A percentile compares a stretch with the other conserved stretches of the same genome.
Evolutionary conservation across 495 filamentous ascomycete species (phyloP).

Genomic region (Penicillium paradoxum): DNA sequence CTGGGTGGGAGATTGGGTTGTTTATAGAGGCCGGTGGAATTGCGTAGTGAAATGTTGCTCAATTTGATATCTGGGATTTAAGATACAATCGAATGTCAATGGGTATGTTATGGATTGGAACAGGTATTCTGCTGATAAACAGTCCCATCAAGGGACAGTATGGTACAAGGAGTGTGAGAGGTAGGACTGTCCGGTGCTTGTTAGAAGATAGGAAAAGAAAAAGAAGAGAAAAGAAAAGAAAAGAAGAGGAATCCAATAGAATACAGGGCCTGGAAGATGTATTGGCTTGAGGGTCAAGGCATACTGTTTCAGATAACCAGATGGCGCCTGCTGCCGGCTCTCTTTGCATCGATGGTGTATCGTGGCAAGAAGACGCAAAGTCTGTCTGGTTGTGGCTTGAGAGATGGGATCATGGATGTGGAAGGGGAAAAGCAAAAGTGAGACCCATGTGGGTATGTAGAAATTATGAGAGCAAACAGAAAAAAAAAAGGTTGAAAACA

Average conservation of each 20-base stretch:
- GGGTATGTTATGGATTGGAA: neutral
- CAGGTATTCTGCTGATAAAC: neutral
- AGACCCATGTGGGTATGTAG: neutral
- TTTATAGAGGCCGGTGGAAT: too few species aligned
- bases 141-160: neutral
- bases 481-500: constrained; percentile 5
- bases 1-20: too few species aligned
- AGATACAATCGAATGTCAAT: neutral
- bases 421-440: too few species aligned
- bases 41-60: too few species aligned
- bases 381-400: neutral
- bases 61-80: too few species aligned
- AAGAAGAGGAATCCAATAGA: neutral
- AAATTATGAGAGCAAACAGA: constrained; percentile 2
- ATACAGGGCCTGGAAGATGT: constrained; percentile 1
- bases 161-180: neutral
- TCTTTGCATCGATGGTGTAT: neutral
- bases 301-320: neutral
- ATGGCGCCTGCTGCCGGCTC: neutral
- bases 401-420: neutral
- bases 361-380: neutral
- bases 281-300: neutral
- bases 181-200: neutral
- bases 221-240: neutral
- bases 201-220: neutral